Evolutionary conservation across 1,284 basidiomycete genomes (phyloP).

Genomic region (Heterobasidion parviporum): DNA sequence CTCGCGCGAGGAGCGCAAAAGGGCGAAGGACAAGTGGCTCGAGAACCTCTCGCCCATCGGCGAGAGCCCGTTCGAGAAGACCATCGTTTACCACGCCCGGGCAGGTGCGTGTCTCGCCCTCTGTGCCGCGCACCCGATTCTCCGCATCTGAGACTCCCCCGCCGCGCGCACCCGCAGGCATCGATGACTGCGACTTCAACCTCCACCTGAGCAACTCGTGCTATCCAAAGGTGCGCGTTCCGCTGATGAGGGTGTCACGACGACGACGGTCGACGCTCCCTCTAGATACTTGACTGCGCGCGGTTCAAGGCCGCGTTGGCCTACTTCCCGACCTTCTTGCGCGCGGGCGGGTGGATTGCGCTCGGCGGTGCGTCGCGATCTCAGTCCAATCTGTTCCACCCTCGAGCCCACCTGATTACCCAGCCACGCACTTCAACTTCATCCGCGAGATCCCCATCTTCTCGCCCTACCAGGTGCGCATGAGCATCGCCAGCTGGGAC

Average conservation of each 20-base stretch:
- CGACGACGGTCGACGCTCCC: conserved; percentile 12
- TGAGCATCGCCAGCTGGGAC: conserved; percentile 69
- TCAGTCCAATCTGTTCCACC: neutral
- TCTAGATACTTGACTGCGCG: conserved; percentile 37
- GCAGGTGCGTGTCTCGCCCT: conserved; percentile 39
- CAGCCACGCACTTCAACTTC: conserved; percentile 69
- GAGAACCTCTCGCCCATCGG: conserved; percentile 48
- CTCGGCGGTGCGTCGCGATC: conserved; percentile 46
- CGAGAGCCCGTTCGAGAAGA: conserved; percentile 41
- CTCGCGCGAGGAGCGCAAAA: conserved; percentile 20
- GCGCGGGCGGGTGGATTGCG: conserved; percentile 59
- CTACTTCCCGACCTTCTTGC: conserved; percentile 56
- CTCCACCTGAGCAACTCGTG: conserved; percentile 70
- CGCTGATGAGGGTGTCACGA: conserved; percentile 18
- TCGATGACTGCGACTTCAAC: conserved; percentile 68
- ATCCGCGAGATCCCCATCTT: conserved; percentile 76
- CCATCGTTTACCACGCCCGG: conserved; percentile 35
- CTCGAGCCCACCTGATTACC: conserved; percentile 1
- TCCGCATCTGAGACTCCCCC: neutral
- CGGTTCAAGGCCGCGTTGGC: conserved; percentile 39
- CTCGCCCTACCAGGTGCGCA: conserved; percentile 59
- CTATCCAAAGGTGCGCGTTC: conserved; percentile 52
- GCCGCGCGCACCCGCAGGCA: conserved; percentile 26
- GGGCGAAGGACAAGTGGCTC: conserved; percentile 28
- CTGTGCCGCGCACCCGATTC: neutral